Base-by-base conservation (phyloP, 164 flowering plant species). In the Dillenia suffruticosa region DNA sequence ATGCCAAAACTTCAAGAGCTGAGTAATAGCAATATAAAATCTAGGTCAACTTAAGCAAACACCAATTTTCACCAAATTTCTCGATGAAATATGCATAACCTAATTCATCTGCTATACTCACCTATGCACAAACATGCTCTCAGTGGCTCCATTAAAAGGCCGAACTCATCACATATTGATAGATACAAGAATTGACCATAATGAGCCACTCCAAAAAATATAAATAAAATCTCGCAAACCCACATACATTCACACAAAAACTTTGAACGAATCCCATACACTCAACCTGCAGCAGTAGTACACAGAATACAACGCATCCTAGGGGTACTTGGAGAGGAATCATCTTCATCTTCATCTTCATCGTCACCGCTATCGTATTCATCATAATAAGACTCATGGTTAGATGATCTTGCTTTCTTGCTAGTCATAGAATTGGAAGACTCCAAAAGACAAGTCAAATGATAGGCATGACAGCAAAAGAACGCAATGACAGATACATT, bases 271-370 rank as follows among this genome's bases (percentile, higher is more conserved):
- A 48, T 12, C 7, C 4, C 5, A 43, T 12, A 50, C 49, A 69
- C 67, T 76, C 66, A 73, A 63, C 76, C 65, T 54, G 90, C 77
- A 65, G 98, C 98, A 58, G 96, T 94, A 59, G 98, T 94, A 81
- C 98, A 93, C 63, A 94, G 74, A 53, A 89, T 86, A 77, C 98
- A 94, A 48, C 95, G 88, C 82, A 86, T 65, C 17, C 78, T 82
- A 50, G 80, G 59, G 45, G 68, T 68, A 71, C 77, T 74, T 1
- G 81, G 71, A 47, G 59, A 52, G 17, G 55, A 56, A 50, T 69
- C 79, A 50, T 67, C 80, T 1, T 72, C 78, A 7, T 75, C 81
- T 0, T 68, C 74, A 50, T 77, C 80, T 45, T 78, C 77, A 24
- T 74, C 78, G 2, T 76, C 76, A 11, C 58, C 77, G 26, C 71